Conservation (phyloP, 2,329 filamentous ascomycete genomes). For the Fusarium nurragi region DNA sequence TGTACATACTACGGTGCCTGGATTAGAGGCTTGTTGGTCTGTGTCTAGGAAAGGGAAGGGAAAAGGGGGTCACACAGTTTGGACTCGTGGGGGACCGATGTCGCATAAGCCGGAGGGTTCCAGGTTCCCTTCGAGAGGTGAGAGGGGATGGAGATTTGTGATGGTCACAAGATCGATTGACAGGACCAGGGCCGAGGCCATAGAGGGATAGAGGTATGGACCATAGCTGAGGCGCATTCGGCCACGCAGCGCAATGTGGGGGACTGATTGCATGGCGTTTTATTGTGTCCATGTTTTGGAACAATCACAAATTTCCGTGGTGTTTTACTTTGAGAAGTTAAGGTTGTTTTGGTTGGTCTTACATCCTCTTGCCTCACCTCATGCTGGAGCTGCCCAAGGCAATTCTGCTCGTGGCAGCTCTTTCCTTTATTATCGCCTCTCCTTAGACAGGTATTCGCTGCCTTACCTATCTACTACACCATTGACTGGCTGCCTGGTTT, state of each 20-base stretch:
- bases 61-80: slow-evolving; percentile 5
- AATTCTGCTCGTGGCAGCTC: not conserved
- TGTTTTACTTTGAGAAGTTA: slow-evolving; percentile 16
- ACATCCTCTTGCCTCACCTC: slow-evolving; percentile 31
- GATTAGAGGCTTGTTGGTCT: slow-evolving; percentile 9
- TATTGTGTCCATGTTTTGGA: not conserved
- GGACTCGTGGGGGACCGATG: slow-evolving; percentile 36
- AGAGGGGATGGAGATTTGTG: slow-evolving; percentile 40
- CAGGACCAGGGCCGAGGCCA: slow-evolving; percentile 24
- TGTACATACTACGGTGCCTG: slow-evolving; percentile 15
- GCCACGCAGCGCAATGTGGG: slow-evolving; percentile 27
- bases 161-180: slow-evolving; percentile 45
- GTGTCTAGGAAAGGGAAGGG: slow-evolving; percentile 8
- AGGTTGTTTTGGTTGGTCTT: slow-evolving; percentile 7
- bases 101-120: slow-evolving; percentile 38
- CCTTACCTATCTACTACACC: not conserved
- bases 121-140: slow-evolving; percentile 22
- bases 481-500: not conserved
- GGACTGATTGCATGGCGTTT: slow-evolving; percentile 18
- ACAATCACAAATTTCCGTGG: not conserved
- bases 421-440: not conserved
- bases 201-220: slow-evolving; percentile 20
- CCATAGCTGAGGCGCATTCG: slow-evolving; percentile 24
- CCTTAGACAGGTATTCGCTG: not conserved
- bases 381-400: not conserved